Conservation (phyloP, 2,329 filamentous ascomycete genomes). For the Trichoderma brevicompactum region DNA sequence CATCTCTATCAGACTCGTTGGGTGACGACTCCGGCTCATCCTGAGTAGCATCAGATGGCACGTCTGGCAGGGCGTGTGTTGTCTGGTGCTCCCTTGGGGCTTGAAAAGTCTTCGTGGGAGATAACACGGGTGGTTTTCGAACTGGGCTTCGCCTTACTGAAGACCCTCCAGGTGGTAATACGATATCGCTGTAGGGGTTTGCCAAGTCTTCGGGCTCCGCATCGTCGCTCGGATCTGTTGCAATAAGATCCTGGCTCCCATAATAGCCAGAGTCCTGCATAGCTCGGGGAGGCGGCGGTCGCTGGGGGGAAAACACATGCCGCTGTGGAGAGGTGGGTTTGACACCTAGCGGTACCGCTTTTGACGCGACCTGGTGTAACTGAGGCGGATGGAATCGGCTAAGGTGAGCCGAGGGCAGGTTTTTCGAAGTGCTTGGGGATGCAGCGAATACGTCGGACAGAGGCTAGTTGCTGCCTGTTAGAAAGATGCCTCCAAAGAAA, state of each 20-base stretch:
- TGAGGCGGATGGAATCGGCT: conserved; percentile 59
- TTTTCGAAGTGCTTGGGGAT: conserved; percentile 58
- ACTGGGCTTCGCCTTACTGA: conserved; percentile 35
- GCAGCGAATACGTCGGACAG: conserved; percentile 63
- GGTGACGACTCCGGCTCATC: conserved; percentile 6
- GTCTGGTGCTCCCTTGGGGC: conserved; percentile 53
- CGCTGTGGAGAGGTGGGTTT: conserved; percentile 43
- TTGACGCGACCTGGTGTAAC: conserved; percentile 59
- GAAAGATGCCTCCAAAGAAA: neutral
- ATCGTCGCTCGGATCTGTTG: conserved; percentile 35
- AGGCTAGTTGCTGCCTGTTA: conserved; percentile 52
- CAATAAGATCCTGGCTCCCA: conserved; percentile 60
- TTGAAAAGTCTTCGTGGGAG: conserved; percentile 47
- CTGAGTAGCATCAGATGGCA: neutral
- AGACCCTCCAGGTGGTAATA: conserved; percentile 30
- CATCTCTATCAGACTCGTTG: conserved; percentile 25
- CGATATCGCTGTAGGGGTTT: conserved; percentile 32
- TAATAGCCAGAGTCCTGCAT: conserved; percentile 71
- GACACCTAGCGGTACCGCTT: conserved; percentile 42
- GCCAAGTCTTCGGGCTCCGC: conserved; percentile 32
- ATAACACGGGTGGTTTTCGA: conserved; percentile 38
- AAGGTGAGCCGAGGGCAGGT: conserved; percentile 53
- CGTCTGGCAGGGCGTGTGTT: conserved; percentile 33
- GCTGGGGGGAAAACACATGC: conserved; percentile 41
- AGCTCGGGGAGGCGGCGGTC: conserved; percentile 32